phyloP scores from a whole-genome alignment of 345 rosid genomes.

The Lepidium africanum region DNA sequence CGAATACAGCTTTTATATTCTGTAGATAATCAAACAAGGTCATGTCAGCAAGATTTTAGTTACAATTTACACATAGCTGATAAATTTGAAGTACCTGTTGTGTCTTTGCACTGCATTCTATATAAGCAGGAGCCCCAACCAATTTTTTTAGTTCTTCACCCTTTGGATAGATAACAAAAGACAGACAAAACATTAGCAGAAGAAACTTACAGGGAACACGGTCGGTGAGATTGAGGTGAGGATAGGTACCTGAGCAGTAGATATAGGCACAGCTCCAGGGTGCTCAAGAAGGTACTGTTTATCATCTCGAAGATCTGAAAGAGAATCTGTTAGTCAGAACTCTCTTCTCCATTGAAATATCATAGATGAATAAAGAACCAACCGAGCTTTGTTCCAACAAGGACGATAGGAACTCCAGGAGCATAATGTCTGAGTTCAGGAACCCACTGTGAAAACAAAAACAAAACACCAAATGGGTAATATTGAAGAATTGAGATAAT shows the following conservation, averaged over 20 bases:
- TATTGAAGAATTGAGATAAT: background rate
- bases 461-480: background rate
- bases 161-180: constrained; percentile 18
- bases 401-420: constrained; percentile 78
- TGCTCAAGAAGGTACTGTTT: constrained; percentile 57
- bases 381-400: constrained; percentile 88
- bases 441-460: constrained; percentile 61
- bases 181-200: background rate
- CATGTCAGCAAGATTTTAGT: background rate
- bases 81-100: constrained; percentile 51
- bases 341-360: background rate
- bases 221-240: background rate
- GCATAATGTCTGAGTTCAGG: constrained; percentile 92
- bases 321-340: background rate
- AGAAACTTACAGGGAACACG: background rate
- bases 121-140: constrained; percentile 69
- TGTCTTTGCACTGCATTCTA: constrained; percentile 82
- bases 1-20: constrained; percentile 87
- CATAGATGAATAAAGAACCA: constrained; percentile 7
- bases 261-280: constrained; percentile 69
- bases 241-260: constrained; percentile 56
- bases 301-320: constrained; percentile 77
- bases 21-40: constrained; percentile 24
- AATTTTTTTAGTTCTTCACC: constrained; percentile 77
- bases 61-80: background rate